phyloP scores from a whole-genome alignment of 306 rosid species.

The Amphicarpaea edgeworthii region DNA sequence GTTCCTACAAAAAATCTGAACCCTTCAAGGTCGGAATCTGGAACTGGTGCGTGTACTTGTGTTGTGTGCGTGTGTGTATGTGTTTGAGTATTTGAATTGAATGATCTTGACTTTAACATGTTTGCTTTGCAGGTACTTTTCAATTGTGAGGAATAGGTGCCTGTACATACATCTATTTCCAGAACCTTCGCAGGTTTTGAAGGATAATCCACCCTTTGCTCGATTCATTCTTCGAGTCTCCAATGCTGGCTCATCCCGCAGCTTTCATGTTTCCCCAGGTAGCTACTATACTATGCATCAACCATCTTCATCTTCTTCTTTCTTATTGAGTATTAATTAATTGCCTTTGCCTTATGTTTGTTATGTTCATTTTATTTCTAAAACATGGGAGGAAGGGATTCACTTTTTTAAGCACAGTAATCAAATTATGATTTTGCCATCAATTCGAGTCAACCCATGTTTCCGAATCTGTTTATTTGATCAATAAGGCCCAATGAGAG shows the following conservation, averaged over 20 bases:
- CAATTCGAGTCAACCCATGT: neutral
- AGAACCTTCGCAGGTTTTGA: slow-evolving; percentile 70
- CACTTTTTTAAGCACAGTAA: neutral
- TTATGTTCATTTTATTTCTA: neutral
- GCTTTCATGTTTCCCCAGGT: slow-evolving; percentile 64
- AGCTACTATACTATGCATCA: neutral
- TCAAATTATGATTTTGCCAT: neutral
- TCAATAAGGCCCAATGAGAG: neutral
- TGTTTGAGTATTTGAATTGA: neutral
- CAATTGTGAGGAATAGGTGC: slow-evolving; percentile 72
- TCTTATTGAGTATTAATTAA: no score
- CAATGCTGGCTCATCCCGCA: slow-evolving; percentile 63
- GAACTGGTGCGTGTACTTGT: slow-evolving; percentile 67
- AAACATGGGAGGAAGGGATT: neutral
- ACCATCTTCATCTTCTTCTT: neutral
- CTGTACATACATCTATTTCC: slow-evolving; percentile 80
- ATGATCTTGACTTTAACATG: neutral
- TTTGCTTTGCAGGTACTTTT: slow-evolving; percentile 61
- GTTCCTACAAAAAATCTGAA: slow-evolving; percentile 71
- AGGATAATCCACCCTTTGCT: slow-evolving; percentile 83
- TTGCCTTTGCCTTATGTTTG: no score
- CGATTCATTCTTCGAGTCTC: slow-evolving; percentile 75
- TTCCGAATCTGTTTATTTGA: neutral
- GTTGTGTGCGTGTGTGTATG: neutral
- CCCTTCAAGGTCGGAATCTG: slow-evolving; percentile 89